phyloP scores from a whole-genome alignment of 1,284 basidiomycete genomes.

The Cystobasidium sp. region DNA sequence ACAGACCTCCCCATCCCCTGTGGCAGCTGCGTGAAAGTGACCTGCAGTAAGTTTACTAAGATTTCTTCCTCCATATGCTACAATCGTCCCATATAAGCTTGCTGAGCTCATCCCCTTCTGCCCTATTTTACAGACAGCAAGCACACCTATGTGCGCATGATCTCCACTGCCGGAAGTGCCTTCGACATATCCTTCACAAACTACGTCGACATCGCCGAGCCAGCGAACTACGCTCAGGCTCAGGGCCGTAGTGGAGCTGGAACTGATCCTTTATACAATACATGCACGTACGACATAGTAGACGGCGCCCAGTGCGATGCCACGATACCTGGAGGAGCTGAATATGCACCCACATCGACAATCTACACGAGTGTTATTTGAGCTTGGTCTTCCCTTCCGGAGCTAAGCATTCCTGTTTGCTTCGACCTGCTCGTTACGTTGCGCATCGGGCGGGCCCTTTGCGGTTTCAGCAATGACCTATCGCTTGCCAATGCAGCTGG shows the following conservation, averaged over 20 bases:
- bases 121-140: background rate
- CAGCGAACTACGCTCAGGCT: background rate
- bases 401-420: too few species aligned
- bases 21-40: background rate
- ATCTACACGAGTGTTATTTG: too few species aligned
- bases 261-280: background rate
- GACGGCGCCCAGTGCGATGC: constrained; percentile 1
- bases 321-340: background rate
- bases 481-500: too few species aligned
- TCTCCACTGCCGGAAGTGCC: background rate
- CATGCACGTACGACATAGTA: background rate
- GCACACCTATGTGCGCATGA: background rate
- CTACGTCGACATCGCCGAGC: background rate
- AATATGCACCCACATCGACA: too few species aligned
- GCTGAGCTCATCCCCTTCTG: too few species aligned
- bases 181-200: constrained; percentile 5
- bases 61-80: too few species aligned
- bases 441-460: too few species aligned
- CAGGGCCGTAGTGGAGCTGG: background rate
- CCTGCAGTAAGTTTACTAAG: background rate
- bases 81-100: too few species aligned
- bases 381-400: too few species aligned
- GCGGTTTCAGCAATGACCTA: too few species aligned
- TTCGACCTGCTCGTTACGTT: too few species aligned
- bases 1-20: background rate